Evolutionary conservation across 2,329 filamentous ascomycete genomes (phyloP), one percentile per base, ranked within the genome.

Genomic region (Teratosphaeria pseudoeucalypti): DNA sequence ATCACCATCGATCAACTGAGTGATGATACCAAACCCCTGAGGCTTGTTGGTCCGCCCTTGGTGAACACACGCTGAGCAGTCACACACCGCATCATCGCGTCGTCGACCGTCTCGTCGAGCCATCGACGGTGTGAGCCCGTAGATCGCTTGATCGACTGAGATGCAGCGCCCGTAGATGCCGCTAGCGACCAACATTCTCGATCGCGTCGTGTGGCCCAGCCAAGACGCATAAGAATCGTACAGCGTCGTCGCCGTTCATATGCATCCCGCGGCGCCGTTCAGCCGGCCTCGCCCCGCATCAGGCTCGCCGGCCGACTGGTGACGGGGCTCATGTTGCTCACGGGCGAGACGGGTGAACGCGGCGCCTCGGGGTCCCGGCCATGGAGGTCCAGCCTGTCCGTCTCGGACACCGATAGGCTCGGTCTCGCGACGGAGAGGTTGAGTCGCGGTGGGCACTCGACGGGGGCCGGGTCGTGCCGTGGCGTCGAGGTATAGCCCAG

Each of bases 271-370:
- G 16, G 14, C 19, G 43, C 16, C 26, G 6, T 11, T 23, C 43
- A 10, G n/a, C 43, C 43, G 7, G 43, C 19, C 43, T 49, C 43
- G 23, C 19, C 43, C 19, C 49, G 37, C 52, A 53, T 52, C 32
- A 61, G 29, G 23, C 56, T 58, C 14, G 52, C 56, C 34, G 57
- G 57, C 52, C 60, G 32, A 26, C 43, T 54, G 34, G 37, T 49
- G 12, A 43, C 54, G 26, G 54, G 43, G n/a, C 57, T 59, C 47
- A 61, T 23, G 7, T 54, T 54, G 23, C 54, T 57, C 12, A 61
- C 57, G 10, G 60, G 58, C 10, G 58, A 60, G 4, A 58, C 49
- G 12, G 57, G 54, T 19, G 60, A 57, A 19, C 29, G 54, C 49
- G 58, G 43, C 27, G 52, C 53, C 34, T 56, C 57, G 23, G 56